Evolutionary conservation across 768 basidiomycete genomes (phyloP), one percentile per base, ranked within the genome.

Genomic region (Amanita thiersii): DNA sequence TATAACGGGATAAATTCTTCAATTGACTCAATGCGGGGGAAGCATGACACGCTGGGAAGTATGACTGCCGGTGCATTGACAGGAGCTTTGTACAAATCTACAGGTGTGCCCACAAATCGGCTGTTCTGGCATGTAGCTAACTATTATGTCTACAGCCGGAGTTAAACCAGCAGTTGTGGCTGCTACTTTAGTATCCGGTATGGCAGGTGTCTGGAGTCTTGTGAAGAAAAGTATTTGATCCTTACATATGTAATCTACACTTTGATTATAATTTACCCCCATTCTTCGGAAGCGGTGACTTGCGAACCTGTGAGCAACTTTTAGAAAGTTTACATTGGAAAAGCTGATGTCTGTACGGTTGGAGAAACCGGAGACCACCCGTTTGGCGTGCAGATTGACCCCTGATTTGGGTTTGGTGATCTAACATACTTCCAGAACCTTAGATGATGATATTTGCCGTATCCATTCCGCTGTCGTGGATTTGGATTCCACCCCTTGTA

Each of bases 1-100:
- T 99, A 99, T 70, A 99, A 99, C 64, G 85, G 80, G 50, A 75
- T 97, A 67, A 98, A 97, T 70, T 94, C 93, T 46, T 77, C 84
- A 41, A 86, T 98, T 55, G 94, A 97, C 62, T 69, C 75, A 44
- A 68, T 80, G 57, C 79, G 94, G 58, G 91, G 93, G 48, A 78
- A 85, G 61, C 94, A 98, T 61, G 96, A 99, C 59, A 80, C 77
- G 34, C 70, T 78, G 50, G 92, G 93, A 47, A 90, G 87, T 53
- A 90, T 98, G 81, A 75, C 78, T 31, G 93, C 94, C 44, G 94
- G 92, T 23, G 92, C 79, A 28, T 55, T 91, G 52, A 93, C 90
- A 47, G 94, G 94, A 44, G 85, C 79, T 24, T 62, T 98, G 47
- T 98, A 79, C 76, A 97, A 91, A 64, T 86, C 86, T 25, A 94